Conservation (phyloP, 1,139 yeast genomes). For the Geotrichum carabidarum region DNA sequence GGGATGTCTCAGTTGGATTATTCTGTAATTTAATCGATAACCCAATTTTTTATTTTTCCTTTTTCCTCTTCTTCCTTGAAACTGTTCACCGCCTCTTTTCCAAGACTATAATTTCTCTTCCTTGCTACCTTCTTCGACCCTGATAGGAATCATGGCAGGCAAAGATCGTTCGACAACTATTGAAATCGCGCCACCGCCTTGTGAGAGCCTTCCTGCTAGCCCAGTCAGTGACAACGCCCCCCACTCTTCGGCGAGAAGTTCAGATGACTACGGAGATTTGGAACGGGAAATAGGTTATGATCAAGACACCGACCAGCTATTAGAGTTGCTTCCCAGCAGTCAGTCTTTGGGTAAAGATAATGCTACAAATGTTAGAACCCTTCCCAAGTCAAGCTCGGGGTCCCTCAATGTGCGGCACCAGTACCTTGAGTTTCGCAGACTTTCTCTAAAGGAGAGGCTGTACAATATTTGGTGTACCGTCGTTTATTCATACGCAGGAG, state of each 20-base stretch:
- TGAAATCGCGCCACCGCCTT: no score
- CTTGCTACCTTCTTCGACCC: no score
- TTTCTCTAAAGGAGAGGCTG: background rate
- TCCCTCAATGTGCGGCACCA: slow-evolving; percentile 3
- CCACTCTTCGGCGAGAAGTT: background rate
- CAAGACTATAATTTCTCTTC: no score
- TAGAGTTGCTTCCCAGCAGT: slow-evolving; percentile 10
- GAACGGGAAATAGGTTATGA: slow-evolving; percentile 10
- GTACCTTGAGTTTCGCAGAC: slow-evolving; percentile 10
- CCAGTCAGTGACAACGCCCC: background rate
- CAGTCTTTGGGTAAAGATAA: background rate
- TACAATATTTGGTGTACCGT: slow-evolving; percentile 8
- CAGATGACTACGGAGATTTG: slow-evolving; percentile 15
- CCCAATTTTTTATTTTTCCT: no score
- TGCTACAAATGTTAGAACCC: background rate
- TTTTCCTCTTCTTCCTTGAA: no score
- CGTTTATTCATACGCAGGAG: slow-evolving; percentile 25
- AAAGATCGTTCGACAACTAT: no score
- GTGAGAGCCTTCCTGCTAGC: no score
- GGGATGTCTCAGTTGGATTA: no score
- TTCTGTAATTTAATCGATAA: no score
- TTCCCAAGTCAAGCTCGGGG: background rate
- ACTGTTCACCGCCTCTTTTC: no score
- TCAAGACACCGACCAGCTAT: slow-evolving; percentile 5
- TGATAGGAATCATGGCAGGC: no score